A percentile compares a stretch with the other conserved stretches of the same genome.
These are phyloP conservation scores for Guadua angustifolia DNA, from an alignment of 176 grass and related monocot species.

Conservation along the genomic window DNA sequence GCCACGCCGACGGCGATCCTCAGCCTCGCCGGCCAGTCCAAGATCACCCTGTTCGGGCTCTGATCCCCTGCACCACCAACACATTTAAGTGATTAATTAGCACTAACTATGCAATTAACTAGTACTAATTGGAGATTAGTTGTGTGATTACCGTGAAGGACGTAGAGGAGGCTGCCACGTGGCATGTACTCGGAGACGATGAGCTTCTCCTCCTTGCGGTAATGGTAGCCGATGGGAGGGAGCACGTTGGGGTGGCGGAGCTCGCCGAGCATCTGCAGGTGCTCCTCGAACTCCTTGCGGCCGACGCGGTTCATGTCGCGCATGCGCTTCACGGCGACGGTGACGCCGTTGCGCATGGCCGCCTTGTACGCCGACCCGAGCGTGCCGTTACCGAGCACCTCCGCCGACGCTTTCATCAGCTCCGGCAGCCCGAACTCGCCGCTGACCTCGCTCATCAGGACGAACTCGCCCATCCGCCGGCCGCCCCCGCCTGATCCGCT, in stretches of 20 bases:
- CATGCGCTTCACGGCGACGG: conserved; percentile 76
- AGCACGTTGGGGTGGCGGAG: conserved; percentile 80
- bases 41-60: conserved; percentile 36
- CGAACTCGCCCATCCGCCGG: conserved; percentile 53
- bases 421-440: conserved; percentile 72
- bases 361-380: conserved; percentile 88
- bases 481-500: not conserved
- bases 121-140: not conserved
- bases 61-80: conserved; percentile 54
- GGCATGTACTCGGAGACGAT: conserved; percentile 75
- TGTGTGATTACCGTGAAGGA: conserved; percentile 63
- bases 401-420: conserved; percentile 85
- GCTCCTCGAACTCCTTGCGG: conserved; percentile 67
- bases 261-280: conserved; percentile 56
- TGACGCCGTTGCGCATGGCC: conserved; percentile 62
- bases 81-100: not conserved
- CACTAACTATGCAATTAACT: not conserved
- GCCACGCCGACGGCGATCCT: conserved; percentile 61
- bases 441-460: conserved; percentile 51
- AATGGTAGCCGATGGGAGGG: conserved; percentile 71
- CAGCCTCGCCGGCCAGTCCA: conserved; percentile 58
- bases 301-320: conserved; percentile 85
- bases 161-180: conserved; percentile 81
- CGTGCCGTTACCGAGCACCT: conserved; percentile 80
- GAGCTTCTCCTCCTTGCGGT: conserved; percentile 87